A percentile compares a stretch with the other conserved stretches of the same genome.
Conservation (phyloP, 306 rosid genomes). For the Lathyrus oleraceus region DNA sequence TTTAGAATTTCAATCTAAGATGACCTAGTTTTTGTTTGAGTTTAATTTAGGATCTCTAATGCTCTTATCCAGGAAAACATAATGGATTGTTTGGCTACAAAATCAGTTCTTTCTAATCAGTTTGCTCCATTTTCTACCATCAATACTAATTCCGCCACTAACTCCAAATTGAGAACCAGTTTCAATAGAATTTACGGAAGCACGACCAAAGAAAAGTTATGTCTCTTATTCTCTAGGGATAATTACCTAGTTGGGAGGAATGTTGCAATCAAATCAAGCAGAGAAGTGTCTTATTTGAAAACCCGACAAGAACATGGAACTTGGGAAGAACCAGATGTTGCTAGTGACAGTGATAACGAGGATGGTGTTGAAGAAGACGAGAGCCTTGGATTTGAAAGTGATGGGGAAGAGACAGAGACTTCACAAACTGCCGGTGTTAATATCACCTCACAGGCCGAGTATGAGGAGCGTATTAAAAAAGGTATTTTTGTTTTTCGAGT, state of each 20-base stretch:
- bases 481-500: constrained; percentile 47
- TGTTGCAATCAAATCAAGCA: constrained; percentile 35
- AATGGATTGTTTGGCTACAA: constrained; percentile 49
- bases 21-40: neutral
- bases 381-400: constrained; percentile 42
- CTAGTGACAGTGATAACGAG: constrained; percentile 63
- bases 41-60: constrained; percentile 24
- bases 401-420: constrained; percentile 49
- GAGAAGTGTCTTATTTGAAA: constrained; percentile 31
- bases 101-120: constrained; percentile 36
- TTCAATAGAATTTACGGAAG: constrained; percentile 27
- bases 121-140: constrained; percentile 34
- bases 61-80: constrained; percentile 33
- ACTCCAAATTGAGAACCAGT: constrained; percentile 29
- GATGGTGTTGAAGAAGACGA: constrained; percentile 51
- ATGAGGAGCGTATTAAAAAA: constrained; percentile 57
- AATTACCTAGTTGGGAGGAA: constrained; percentile 32
- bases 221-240: constrained; percentile 32
- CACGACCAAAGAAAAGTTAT: constrained; percentile 30
- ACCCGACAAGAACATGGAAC: constrained; percentile 37
- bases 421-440: constrained; percentile 40
- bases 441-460: constrained; percentile 39
- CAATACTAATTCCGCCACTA: constrained; percentile 3
- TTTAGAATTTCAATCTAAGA: too few species aligned
- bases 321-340: constrained; percentile 87